phyloP scores from a whole-genome alignment of 1,139 yeast genomes.

The Magnusiomyces paraingens region DNA sequence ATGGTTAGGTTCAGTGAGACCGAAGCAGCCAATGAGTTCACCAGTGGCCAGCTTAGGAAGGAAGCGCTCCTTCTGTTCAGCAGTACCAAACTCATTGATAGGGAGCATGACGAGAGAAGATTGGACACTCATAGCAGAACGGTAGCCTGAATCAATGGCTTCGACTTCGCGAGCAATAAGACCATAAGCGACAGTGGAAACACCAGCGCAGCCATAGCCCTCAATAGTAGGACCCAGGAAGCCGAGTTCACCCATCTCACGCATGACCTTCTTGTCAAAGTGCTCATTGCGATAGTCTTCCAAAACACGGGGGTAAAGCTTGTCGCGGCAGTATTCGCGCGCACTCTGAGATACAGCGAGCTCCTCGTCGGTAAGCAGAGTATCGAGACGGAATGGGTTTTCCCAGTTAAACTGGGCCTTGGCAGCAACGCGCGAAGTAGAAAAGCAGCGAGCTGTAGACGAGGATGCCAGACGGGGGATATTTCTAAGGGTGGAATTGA shows the following conservation, averaged over 20 bases:
- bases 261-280: constrained; percentile 35
- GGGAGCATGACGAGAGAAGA: constrained; percentile 43
- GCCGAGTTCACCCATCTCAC: constrained; percentile 40
- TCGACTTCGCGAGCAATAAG: constrained; percentile 41
- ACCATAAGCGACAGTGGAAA: constrained; percentile 39
- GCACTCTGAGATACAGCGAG: constrained; percentile 37
- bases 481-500: constrained; percentile 1
- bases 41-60: constrained; percentile 39
- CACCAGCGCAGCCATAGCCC: constrained; percentile 42
- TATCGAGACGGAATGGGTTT: constrained; percentile 35
- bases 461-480: background rate
- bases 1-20: constrained; percentile 42
- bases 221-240: constrained; percentile 38
- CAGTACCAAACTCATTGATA: constrained; percentile 37
- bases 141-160: constrained; percentile 40
- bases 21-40: constrained; percentile 41
- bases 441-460: constrained; percentile 2
- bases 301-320: constrained; percentile 36
- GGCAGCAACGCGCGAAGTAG: constrained; percentile 11
- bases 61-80: constrained; percentile 38
- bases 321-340: constrained; percentile 36
- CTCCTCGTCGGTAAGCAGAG: constrained; percentile 38
- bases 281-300: constrained; percentile 39
- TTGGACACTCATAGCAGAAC: constrained; percentile 43
- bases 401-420: constrained; percentile 33